Evolutionary conservation across 192 early-diverging fungal species (phyloP), one percentile per base, ranked within the genome.

Genomic region (Coemansia javaensis): DNA sequence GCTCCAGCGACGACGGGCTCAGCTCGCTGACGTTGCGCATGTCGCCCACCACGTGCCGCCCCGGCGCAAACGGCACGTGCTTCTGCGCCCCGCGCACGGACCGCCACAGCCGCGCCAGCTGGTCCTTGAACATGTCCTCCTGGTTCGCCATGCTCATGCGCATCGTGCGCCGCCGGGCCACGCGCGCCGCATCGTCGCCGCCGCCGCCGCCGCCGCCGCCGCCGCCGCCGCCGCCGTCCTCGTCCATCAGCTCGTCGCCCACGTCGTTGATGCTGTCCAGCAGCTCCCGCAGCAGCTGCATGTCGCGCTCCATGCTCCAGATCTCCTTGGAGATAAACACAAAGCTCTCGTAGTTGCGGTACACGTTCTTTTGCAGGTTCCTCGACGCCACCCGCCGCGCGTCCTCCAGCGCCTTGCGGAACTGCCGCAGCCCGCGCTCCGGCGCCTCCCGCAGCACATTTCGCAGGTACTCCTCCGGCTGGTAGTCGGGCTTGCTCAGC

Each of bases 291-390:
- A 89, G 41, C 14, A 71, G 24, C 43, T 84, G 71, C 79, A 89
- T 81, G 58, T 87, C 85, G 40, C 79, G 77, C 64, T 85, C 82
- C 50, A 86, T 76, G 56, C 72, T 80, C n/a, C 80, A 78, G 12
- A 89, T 85, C 50, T 89, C 87, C 55, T 87, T 86, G 20, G 83
- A 83, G 22, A 89, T 87, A 44, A 76, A 77, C 23, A 89, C 82
- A 66, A 89, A 89, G 59, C 84, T 81, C 44, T 59, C 73, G 57
- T 89, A 87, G 75, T 87, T 89, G 52, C 66, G 76, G 64, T 79
- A 84, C 35, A 89, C 81, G 58, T 84, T 86, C 40, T 77, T 66
- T 31, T 85, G 84, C 41, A 87, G 56, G 50, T 81, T 80, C 33
- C 44, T 51, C 13, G 84, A 80, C 27, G 83, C 79, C 4, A 59